Base-by-base conservation (phyloP, 441 rosid species). In the Populus hybrid region DNA sequence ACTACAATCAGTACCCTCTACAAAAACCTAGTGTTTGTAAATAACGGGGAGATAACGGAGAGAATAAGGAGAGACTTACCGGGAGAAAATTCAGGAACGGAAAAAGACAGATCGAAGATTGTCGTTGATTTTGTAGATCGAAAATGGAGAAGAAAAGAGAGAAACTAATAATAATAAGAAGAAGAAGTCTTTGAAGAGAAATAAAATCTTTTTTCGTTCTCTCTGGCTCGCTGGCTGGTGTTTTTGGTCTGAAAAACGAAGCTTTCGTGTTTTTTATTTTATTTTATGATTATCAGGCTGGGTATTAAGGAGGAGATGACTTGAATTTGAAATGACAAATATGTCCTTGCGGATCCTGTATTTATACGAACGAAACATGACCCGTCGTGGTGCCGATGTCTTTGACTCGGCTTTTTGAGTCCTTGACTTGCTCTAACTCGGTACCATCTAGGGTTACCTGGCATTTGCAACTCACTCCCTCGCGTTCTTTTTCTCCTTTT, bases 11-110 rank as follows among this genome's bases (percentile, higher is more conserved):
- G 73, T 59, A 18, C 32, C 42, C 32, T 21, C 50, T 32, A 26
- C 35, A 28, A 70, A 87, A 87, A 86, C 87, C 88, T 86, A 86
- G 89, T 83, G 81, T 81, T 81, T 81, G 83, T 75, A 53, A 6
- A 50, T 6, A 36, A 64, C 53, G 59, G 65, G 32, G 3, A 69
- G 23, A 21, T 63, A 71, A 61, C 20, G 42, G 21, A 40, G 32
- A 36, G 34, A 34, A 63, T 35, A 70, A 78, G n/a, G 63, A 67
- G 21, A 69, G 81, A 82, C 75, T 84, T 82, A 84, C 91, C 89
- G 35, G 75, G 78, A 77, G 78, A 71, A 8, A 74, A 80, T 40
- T 63, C n/a, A 46, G 59, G 24, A 61, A 42, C 63, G 70, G 9
- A 35, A 71, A 73, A 77, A 23, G 69, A 80, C 16, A 85, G 90